Evolutionary conservation across 257 asterid genomes (phyloP).

Genomic region (Jacaranda copaia): DNA sequence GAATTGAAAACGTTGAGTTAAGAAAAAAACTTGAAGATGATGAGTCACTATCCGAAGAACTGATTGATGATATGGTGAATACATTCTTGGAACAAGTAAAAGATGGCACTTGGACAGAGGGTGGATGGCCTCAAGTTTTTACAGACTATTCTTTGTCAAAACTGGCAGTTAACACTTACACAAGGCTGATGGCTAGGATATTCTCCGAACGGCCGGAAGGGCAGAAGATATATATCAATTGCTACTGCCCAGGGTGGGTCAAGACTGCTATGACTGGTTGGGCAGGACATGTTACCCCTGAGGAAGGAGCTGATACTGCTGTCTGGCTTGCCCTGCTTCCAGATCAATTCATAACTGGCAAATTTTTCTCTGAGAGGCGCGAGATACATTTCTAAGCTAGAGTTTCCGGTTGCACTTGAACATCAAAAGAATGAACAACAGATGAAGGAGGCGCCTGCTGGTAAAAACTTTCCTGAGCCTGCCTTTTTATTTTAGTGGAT

Average conservation of each 20-base stretch:
- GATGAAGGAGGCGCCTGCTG: conserved; percentile 11
- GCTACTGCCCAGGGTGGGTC: conserved; percentile 82
- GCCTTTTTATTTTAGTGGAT: neutral
- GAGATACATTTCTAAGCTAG: conserved; percentile 50
- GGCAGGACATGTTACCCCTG: conserved; percentile 67
- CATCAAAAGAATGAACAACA: neutral
- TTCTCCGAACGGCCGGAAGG: conserved; percentile 57
- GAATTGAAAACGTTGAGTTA: conserved; percentile 59
- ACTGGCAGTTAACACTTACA: conserved; percentile 62
- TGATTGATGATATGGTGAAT: conserved; percentile 55
- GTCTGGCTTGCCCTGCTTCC: conserved; percentile 78
- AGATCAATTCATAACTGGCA: conserved; percentile 57
- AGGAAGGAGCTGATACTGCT: conserved; percentile 79
- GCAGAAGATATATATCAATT: conserved; percentile 55
- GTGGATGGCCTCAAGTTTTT: conserved; percentile 70
- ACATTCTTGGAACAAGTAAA: conserved; percentile 61
- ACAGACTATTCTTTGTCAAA: conserved; percentile 73
- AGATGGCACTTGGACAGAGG: conserved; percentile 62
- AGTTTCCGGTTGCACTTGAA: neutral
- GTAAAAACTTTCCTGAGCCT: neutral
- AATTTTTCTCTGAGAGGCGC: conserved; percentile 72
- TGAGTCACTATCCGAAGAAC: conserved; percentile 72
- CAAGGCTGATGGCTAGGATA: conserved; percentile 58
- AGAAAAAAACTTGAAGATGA: conserved; percentile 76
- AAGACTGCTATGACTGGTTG: conserved; percentile 76